Evolutionary conservation across 2,329 filamentous ascomycete genomes (phyloP), one percentile per base, ranked within the genome.

Genomic region (Westerdykella sp.): DNA sequence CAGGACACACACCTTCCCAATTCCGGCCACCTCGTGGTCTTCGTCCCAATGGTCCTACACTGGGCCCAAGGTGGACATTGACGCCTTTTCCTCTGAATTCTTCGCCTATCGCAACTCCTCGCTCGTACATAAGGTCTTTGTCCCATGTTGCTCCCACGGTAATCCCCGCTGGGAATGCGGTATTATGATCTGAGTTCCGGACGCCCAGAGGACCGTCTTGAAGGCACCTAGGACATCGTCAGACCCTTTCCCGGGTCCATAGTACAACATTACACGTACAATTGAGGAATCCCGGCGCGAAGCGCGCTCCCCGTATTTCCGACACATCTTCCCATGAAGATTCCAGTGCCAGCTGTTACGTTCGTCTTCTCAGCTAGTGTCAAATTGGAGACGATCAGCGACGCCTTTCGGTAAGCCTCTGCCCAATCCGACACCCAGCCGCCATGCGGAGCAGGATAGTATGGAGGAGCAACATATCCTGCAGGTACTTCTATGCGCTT

Each of bases 301-400:
- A 71, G 63, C 1, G 81, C 84, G 45, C 83, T 85, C 10, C 85
- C 85, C 0, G 84, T 85, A 56, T 91, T 88, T 32, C 86, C 87
- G 16, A 84, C 82, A 52, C 87, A 93, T 32, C 61, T 50, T 25
- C 73, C 84, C 85, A 88, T 89, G 50, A 74, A 83, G 34, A 83
- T 75, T 1, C 85, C 85, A 1, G 77, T 83, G 3, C 85, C 85
- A 1, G 78, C 78, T 0, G 84, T 88, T 40, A 89, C 74, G 58
- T 89, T 90, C 3, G 84, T 82, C 69, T 90, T 91, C 62, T 90
- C 86, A 2, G 84, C 85, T 43, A 91, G 66, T 0, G 85, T 90
- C 85, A 91, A 87, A 38, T 80, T 77, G 41, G 79, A 77, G 13
- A 91, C 85, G 12, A 90, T 65, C 3, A 71, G 65, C 44, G 80